A percentile compares a stretch with the other conserved stretches of the same genome.
phyloP scores from a whole-genome alignment of 257 asterid species.

The Catharanthus roseus region DNA sequence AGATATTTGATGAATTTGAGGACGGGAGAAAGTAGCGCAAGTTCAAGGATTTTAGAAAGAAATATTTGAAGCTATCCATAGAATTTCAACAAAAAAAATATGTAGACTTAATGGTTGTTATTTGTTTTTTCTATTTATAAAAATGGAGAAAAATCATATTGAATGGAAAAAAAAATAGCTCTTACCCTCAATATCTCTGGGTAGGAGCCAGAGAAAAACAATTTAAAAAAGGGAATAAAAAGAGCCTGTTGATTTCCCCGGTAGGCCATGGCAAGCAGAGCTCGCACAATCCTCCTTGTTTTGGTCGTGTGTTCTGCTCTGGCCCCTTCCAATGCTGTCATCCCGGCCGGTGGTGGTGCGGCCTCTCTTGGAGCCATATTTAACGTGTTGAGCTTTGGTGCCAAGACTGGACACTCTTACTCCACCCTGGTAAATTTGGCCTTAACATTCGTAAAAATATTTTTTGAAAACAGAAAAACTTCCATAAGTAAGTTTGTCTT shows the following conservation, averaged over 20 bases:
- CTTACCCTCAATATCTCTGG: conserved; percentile 33
- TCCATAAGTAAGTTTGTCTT: too few species aligned
- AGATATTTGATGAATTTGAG: background rate
- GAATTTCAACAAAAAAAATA: conserved; percentile 6
- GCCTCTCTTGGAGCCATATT: conserved; percentile 20
- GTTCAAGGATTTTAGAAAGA: background rate
- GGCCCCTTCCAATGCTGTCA: conserved; percentile 26
- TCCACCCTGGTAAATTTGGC: conserved; percentile 45
- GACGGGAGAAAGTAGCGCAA: background rate
- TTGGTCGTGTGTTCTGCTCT: conserved; percentile 28
- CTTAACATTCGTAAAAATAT: too few species aligned
- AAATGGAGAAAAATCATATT: conserved; percentile 6
- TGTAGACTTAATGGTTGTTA: conserved; percentile 6
- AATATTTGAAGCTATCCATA: conserved; percentile 9
- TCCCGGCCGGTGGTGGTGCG: background rate
- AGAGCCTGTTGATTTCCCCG: background rate
- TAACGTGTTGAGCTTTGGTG: conserved; percentile 43
- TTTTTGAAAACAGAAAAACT: too few species aligned
- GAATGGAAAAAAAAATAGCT: conserved; percentile 23
- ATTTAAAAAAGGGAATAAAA: background rate
- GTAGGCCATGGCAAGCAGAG: conserved; percentile 27
- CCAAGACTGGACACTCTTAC: conserved; percentile 37
- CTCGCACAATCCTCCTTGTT: conserved; percentile 12
- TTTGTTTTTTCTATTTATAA: conserved; percentile 2
- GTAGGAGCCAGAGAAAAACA: conserved; percentile 23